phyloP scores from a whole-genome alignment of 1,139 yeast genomes.

The Eremothecium gossypii region DNA sequence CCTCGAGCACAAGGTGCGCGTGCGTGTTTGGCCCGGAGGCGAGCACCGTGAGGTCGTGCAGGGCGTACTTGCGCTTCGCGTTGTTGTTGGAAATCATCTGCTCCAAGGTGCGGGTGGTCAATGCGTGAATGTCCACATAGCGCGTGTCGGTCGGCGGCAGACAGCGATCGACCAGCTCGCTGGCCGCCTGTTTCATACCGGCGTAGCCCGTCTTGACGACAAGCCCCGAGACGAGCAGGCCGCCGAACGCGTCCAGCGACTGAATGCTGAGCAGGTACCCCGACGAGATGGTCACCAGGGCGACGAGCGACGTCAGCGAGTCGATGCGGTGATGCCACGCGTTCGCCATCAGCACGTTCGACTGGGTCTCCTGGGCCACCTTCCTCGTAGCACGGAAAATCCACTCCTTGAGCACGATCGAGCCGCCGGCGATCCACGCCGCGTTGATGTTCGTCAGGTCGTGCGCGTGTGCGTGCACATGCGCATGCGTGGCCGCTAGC shows the following conservation, averaged over 20 bases:
- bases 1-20: constrained; percentile 34
- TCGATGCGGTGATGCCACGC: constrained; percentile 99
- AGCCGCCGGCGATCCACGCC: constrained; percentile 90
- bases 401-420: constrained; percentile 79
- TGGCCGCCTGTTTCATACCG: constrained; percentile 59
- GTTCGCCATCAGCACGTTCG: constrained; percentile 86
- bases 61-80: constrained; percentile 31
- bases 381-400: constrained; percentile 72
- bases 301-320: constrained; percentile 84
- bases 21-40: constrained; percentile 64
- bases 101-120: constrained; percentile 31
- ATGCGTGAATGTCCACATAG: constrained; percentile 33
- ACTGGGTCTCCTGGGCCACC: constrained; percentile 66
- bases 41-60: constrained; percentile 46
- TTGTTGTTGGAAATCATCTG: constrained; percentile 32
- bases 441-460: constrained; percentile 73
- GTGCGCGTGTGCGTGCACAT: constrained; percentile 35
- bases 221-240: constrained; percentile 69
- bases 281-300: constrained; percentile 77
- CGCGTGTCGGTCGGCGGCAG: constrained; percentile 35
- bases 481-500: constrained; percentile 36
- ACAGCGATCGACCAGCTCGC: constrained; percentile 65
- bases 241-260: constrained; percentile 90
- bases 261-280: constrained; percentile 69
- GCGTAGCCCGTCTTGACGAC: constrained; percentile 79